Conservation (phyloP, 163 green algal species). For the Picocystis sp. region DNA sequence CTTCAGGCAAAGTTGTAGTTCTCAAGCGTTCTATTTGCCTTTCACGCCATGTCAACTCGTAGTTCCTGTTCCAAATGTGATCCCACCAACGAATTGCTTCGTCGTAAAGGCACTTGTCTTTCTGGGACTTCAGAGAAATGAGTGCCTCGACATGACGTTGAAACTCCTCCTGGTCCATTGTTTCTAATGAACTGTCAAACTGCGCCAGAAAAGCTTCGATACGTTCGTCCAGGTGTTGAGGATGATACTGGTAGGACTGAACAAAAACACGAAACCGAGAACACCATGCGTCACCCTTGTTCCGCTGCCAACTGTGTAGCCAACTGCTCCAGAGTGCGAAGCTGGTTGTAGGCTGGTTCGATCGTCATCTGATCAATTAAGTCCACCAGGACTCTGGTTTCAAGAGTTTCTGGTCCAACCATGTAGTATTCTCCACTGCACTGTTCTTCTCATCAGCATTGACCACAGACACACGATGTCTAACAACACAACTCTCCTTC, state of each 20-base stretch:
- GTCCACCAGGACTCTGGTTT: constrained; percentile 13
- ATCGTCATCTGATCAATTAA: constrained; percentile 39
- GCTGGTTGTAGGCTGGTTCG: constrained; percentile 67
- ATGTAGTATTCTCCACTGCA: constrained; percentile 41
- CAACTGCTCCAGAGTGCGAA: constrained; percentile 87
- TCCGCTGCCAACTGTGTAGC: constrained; percentile 64
- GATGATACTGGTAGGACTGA: constrained; percentile 20
- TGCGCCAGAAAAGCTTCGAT: constrained; percentile 48
- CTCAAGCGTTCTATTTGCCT: too few species aligned
- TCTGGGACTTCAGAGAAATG: constrained; percentile 44
- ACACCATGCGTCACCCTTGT: constrained; percentile 61
- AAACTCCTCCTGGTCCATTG: constrained; percentile 44
- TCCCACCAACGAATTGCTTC: constrained; percentile 67
- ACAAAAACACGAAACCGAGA: constrained; percentile 63
- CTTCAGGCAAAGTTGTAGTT: too few species aligned
- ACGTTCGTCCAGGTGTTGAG: constrained; percentile 35
- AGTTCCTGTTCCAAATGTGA: constrained; percentile 38
- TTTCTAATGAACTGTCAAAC: constrained; percentile 25
- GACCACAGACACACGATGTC: constrained; percentile 11
- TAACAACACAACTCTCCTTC: constrained; percentile 13
- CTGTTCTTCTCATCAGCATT: constrained; percentile 62
- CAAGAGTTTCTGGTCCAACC: constrained; percentile 21
- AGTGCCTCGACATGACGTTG: constrained; percentile 40
- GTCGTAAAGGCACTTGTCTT: constrained; percentile 52
- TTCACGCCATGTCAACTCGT: neutral